A percentile compares a stretch with the other conserved stretches of the same genome.
Evolutionary conservation across 1,284 basidiomycete genomes (phyloP).

Genomic region (Ceratobasidium sp.): DNA sequence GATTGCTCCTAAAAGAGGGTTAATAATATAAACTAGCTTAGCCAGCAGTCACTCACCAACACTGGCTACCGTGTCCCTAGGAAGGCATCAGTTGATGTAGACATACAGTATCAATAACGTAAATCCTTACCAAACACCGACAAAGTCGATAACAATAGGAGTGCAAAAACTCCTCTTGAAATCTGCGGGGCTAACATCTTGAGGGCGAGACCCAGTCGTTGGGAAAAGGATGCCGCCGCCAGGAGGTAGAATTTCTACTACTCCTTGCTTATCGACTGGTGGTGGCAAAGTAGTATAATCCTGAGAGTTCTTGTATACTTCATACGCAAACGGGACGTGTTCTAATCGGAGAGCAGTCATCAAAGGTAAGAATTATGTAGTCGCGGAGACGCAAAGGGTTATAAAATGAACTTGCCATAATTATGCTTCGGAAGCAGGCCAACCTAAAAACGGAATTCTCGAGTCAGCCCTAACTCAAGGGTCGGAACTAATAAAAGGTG

Average conservation of each 20-base stretch:
- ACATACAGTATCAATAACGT: background rate
- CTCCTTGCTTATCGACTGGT: background rate
- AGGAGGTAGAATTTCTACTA: background rate
- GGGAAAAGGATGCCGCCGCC: background rate
- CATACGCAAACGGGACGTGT: slow-evolving; percentile 50
- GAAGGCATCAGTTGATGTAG: background rate
- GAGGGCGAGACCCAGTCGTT: background rate
- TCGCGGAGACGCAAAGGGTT: no score
- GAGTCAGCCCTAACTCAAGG: background rate
- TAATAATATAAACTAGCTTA: background rate
- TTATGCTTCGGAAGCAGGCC: slow-evolving; percentile 38
- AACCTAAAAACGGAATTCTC: background rate
- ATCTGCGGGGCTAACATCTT: slow-evolving; percentile 6
- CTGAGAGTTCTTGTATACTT: slow-evolving; percentile 39
- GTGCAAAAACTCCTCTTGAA: slow-evolving; percentile 48
- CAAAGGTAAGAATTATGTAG: background rate
- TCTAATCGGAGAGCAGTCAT: slow-evolving; percentile 19
- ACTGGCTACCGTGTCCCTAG: slow-evolving; percentile 47
- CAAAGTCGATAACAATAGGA: slow-evolving; percentile 42
- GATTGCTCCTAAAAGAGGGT: background rate
- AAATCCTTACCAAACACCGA: slow-evolving; percentile 48
- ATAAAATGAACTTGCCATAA: slow-evolving; percentile 13
- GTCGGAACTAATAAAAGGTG: background rate
- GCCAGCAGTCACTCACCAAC: slow-evolving; percentile 19
- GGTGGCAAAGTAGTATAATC: background rate